These are phyloP conservation scores for Zygotorulaspora florentina DNA, from an alignment of 805 yeast genomes.

Conservation along the genomic window DNA sequence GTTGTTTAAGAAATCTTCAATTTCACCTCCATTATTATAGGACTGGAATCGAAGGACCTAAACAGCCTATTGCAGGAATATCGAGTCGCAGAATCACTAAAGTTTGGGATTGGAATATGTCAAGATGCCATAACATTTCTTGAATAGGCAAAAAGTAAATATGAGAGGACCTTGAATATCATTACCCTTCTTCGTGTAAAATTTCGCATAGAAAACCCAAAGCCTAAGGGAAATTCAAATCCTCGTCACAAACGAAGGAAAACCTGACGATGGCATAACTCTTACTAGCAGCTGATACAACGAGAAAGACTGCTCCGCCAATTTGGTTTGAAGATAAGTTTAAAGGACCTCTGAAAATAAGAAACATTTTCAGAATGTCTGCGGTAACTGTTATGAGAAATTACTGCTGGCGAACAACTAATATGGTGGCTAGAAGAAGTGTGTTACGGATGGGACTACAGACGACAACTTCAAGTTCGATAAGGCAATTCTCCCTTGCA, in stretches of 20 bases:
- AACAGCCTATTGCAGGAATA: not conserved
- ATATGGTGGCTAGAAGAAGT: no score
- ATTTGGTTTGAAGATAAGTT: no score
- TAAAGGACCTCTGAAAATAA: no score
- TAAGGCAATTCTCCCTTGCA: conserved; percentile 1
- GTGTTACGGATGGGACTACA: no score
- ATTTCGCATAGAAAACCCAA: no score
- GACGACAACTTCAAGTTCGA: not conserved
- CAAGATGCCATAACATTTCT: conserved; percentile 11
- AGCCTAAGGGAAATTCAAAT: not conserved
- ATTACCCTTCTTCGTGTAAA: no score
- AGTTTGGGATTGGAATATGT: not conserved
- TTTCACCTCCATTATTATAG: not conserved
- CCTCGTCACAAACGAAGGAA: not conserved
- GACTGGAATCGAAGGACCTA: not conserved
- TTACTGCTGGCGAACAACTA: no score
- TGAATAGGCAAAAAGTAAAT: conserved; percentile 15
- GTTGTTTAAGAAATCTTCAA: not conserved
- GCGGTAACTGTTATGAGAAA: no score
- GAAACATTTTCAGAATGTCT: no score
- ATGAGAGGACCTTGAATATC: not conserved
- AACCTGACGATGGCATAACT: not conserved
- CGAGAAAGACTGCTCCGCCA: no score
- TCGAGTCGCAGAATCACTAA: not conserved
- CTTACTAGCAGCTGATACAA: no score